Conservation (phyloP, 1,284 basidiomycete species). For the Apiotrichum domesticum region DNA sequence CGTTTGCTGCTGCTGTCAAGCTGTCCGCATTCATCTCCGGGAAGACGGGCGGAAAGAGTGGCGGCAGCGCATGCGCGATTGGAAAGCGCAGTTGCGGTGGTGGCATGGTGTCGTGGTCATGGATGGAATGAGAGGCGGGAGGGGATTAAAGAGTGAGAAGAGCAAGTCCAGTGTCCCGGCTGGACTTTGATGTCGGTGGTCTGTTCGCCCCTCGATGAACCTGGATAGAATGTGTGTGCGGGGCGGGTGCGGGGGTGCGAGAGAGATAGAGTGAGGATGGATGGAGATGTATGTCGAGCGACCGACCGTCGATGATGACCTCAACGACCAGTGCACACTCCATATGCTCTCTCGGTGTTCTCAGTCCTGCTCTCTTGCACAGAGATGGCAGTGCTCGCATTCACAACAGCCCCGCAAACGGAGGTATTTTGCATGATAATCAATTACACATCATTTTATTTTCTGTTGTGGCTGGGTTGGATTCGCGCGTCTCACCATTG, state of each 20-base stretch:
- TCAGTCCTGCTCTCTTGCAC: too few species aligned
- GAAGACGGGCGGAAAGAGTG: constrained; percentile 11
- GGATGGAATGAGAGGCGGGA: constrained; percentile 1
- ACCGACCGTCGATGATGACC: too few species aligned
- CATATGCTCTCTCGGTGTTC: too few species aligned
- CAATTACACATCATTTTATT: constrained; percentile 2
- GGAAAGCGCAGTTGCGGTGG: constrained; percentile 15
- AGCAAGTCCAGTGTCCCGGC: neutral
- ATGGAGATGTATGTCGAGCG: too few species aligned
- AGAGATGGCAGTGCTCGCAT: too few species aligned
- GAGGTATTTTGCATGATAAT: neutral
- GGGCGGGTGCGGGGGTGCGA: too few species aligned
- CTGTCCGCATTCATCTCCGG: constrained; percentile 13
- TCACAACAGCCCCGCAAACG: neutral
- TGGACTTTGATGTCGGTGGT: too few species aligned
- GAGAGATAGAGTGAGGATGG: too few species aligned
- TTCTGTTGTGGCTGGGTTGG: too few species aligned
- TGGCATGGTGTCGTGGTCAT: constrained; percentile 4
- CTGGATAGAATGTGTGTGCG: too few species aligned
- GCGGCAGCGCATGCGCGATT: constrained; percentile 7
- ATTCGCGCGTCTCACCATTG: neutral
- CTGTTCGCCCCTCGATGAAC: too few species aligned
- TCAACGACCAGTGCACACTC: too few species aligned
- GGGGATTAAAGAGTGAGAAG: neutral
- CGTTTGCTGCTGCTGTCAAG: constrained; percentile 31